Evolutionary conservation across 1,139 yeast genomes (phyloP), one percentile per base, ranked within the genome.

Genomic region (Diutina siamensis): DNA sequence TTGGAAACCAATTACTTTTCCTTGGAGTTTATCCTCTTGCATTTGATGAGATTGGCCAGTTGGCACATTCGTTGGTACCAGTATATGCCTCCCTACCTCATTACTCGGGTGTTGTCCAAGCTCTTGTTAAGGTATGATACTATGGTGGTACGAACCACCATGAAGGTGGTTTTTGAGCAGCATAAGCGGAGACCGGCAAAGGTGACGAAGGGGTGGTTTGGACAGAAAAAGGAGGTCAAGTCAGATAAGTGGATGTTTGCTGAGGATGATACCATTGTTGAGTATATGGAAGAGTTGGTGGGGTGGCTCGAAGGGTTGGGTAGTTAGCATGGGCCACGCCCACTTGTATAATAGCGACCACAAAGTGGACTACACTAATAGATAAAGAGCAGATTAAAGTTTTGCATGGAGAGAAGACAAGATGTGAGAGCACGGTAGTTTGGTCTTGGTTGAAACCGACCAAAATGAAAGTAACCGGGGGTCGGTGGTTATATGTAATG

Each of bases 1-100:
- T 51, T 64, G 44, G 65, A 59, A 22, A 47, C 53, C 12, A 65
- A 64, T 8, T 65, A 62, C 45, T 57, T 69, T 40, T 51, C 63
- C 0, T 47, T 69, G 20, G 74, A 69, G 46, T 64, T 64, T 44
- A 54, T 70, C 2, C 53, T 69, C 31, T 56, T 68, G 32, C 57
- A 59, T 45, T 48, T 69, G 41, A 57, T 68, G 58, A 65, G 61
- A 50, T 50, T 66, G 34, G 56, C 63, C 15, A 63, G 71, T 50
- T 69, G 72, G 71, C 59, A 67, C 48, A 52, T 65, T 32, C 57
- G 74, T 36, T 70, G 75, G 75, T 68, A 68, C 52, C 66, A 67
- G 49, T 64, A 61, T 48, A 50, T 59, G 32, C 72, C 73, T 1
- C 59, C 58, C 45, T 56, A 63, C 48, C 53, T 67, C 48, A 56